Percentiles rank a stretch among this genome's conserved stretches.
These are phyloP conservation scores for Akanthomyces uredinophilus DNA, from an alignment of 2,329 filamentous ascomycete species.

Conservation along the genomic window DNA sequence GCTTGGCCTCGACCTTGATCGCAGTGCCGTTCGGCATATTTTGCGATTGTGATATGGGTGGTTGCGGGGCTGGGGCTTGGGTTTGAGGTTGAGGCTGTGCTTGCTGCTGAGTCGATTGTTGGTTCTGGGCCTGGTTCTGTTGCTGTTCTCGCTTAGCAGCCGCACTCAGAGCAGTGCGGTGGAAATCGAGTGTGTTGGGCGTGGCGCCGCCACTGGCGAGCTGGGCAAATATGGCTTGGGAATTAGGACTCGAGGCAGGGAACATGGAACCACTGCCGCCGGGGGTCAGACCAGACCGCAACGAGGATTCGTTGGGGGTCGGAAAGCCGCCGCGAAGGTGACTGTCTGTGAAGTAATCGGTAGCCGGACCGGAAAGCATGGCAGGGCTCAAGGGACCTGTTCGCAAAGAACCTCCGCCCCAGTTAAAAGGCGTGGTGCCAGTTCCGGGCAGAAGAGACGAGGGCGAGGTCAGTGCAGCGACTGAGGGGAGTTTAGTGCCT, in stretches of 20 bases:
- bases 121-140: conserved; percentile 30
- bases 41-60: conserved; percentile 50
- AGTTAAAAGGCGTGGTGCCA: conserved; percentile 69
- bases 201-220: conserved; percentile 78
- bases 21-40: conserved; percentile 39
- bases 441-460: conserved; percentile 71
- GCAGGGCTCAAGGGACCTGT: conserved; percentile 93
- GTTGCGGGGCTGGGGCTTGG: conserved; percentile 10
- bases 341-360: conserved; percentile 84
- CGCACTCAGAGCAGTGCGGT: conserved; percentile 82
- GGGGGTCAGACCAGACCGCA: conserved; percentile 86
- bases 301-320: conserved; percentile 92
- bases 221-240: conserved; percentile 74
- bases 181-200: conserved; percentile 87
- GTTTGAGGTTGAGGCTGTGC: conserved; percentile 16
- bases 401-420: conserved; percentile 77
- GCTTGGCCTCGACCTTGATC: conserved; percentile 46
- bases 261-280: conserved; percentile 98
- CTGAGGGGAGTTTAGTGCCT: conserved; percentile 76
- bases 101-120: conserved; percentile 19
- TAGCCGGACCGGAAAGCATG: conserved; percentile 83
- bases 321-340: conserved; percentile 79
- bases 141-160: conserved; percentile 55
- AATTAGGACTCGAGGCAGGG: conserved; percentile 82
- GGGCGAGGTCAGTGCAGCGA: conserved; percentile 86